A percentile compares a stretch with the other conserved stretches of the same genome.
Evolutionary conservation across 75 land plant genomes (phyloP).

Genomic region (Cunninghamia lanceolata): DNA sequence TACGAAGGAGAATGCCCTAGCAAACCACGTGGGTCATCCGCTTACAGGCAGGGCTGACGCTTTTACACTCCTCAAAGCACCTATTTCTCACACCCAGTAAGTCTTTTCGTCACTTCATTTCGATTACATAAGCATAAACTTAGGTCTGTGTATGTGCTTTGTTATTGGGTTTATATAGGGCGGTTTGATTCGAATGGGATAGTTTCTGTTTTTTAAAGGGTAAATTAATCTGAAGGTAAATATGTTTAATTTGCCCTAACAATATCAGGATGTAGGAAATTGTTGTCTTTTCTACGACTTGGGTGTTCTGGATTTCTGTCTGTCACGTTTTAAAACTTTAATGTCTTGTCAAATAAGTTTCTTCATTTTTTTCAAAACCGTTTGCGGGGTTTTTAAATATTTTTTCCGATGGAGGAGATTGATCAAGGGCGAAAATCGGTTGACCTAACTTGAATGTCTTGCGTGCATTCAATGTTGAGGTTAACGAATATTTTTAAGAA

Average conservation of each 20-base stretch:
- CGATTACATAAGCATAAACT: not conserved
- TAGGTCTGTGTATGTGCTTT: not conserved
- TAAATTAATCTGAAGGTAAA: not conserved
- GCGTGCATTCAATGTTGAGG: too few relatives aligned
- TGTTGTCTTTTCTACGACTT: not conserved
- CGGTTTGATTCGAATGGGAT: too few relatives aligned
- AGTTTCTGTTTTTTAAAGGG: not conserved
- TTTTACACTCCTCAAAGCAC: slow-evolving; percentile 3
- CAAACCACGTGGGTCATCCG: slow-evolving; percentile 2
- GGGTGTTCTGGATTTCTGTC: not conserved
- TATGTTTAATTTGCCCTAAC: not conserved
- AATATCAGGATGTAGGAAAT: not conserved
- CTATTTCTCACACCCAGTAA: slow-evolving; percentile 18
- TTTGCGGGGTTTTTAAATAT: not conserved
- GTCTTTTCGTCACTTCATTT: not conserved
- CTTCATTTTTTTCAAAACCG: not conserved
- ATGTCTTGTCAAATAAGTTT: not conserved
- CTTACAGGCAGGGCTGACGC: slow-evolving; percentile 8
- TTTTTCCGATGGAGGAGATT: too few relatives aligned
- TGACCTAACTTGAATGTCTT: too few relatives aligned
- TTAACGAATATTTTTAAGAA: too few relatives aligned
- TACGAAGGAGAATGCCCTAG: not conserved
- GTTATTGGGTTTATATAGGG: not conserved
- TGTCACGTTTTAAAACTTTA: not conserved
- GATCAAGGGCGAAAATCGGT: too few relatives aligned